Base-by-base conservation (phyloP, 2,329 filamentous ascomycete genomes). In the Metarhizium humberi region DNA sequence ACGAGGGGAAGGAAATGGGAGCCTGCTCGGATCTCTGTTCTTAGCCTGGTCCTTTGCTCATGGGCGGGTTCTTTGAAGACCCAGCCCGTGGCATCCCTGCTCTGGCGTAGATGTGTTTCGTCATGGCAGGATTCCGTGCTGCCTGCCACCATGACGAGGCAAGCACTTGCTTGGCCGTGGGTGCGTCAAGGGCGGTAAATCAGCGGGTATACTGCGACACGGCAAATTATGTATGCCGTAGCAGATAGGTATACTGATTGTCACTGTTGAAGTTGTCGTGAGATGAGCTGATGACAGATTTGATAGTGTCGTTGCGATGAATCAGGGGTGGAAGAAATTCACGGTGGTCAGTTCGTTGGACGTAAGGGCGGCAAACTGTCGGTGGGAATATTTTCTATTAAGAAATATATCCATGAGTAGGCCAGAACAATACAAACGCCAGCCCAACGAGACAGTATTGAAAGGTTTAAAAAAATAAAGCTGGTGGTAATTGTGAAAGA, bases 11-110 rank as follows among this genome's bases (percentile, higher is more conserved):
- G 32, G 57, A 60, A 47, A 43, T 30, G 42, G 20, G 52, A 57
- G 53, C 57, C 63, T 71, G 74, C 74, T 78, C 75, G 71, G 75
- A 78, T 78, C 60, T 78, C 75, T 75, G 75, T 77, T 78, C 75
- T 77, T 71, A n/a, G 34, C 30, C 49, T 40, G 45, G 50, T 57
- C 55, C 50, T 36, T 50, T 52, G 49, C 48, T 14, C 50, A 30
- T 51, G 40, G 42, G 30, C 13, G 40, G 20, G 38, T 48, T 48
- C 25, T 30, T 11, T 11, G 14, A 1, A 30, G 32, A 48, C 45
- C n/a, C 45, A 2, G 45, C 45, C 25, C 25, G 45, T 16, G 45
- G 25, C 45, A 48, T 48, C 45, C 25, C 45, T 48, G 45, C 45
- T 48, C 45, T 48, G 48, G 25, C 52, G 55, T 53, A 45, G 54